A percentile compares a stretch with the other conserved stretches of the same genome.
Evolutionary conservation across 352 stramenopile genomes (phyloP).

Genomic region (Phytopythium ostracodes): DNA sequence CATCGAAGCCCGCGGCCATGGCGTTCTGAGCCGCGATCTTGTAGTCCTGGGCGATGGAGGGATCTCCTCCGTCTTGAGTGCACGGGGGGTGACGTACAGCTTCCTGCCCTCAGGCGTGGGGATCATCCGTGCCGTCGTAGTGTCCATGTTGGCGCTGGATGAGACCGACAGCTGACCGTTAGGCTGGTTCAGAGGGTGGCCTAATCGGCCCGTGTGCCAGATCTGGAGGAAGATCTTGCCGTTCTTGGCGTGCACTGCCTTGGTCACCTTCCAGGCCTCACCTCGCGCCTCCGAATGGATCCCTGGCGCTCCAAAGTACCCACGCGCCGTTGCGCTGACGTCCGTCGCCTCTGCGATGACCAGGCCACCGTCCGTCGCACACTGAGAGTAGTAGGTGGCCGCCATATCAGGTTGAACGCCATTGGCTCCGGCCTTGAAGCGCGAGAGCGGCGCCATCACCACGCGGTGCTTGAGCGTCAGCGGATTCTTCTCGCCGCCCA

Average conservation of each 20-base stretch:
- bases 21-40: slow-evolving; percentile 37
- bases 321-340: slow-evolving; percentile 33
- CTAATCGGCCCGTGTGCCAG: slow-evolving; percentile 77
- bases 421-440: slow-evolving; percentile 22
- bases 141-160: slow-evolving; percentile 43
- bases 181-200: slow-evolving; percentile 58
- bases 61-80: slow-evolving; percentile 69
- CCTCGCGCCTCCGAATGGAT: slow-evolving; percentile 44
- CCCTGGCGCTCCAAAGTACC: slow-evolving; percentile 35
- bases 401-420: slow-evolving; percentile 25
- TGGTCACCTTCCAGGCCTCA: slow-evolving; percentile 38
- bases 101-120: slow-evolving; percentile 32
- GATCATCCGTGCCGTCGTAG: slow-evolving; percentile 1
- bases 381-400: slow-evolving; percentile 47
- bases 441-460: slow-evolving; percentile 54
- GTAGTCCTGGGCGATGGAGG: slow-evolving; percentile 62
- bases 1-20: slow-evolving; percentile 75
- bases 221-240: slow-evolving; percentile 73
- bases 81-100: slow-evolving; percentile 39
- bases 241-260: slow-evolving; percentile 64
- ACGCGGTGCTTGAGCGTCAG: slow-evolving; percentile 34
- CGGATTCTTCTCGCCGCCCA: slow-evolving; percentile 14
- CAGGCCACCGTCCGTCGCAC: slow-evolving; percentile 42
- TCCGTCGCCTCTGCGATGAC: slow-evolving; percentile 57
- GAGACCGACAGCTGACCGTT: slow-evolving; percentile 43